Evolutionary conservation across 495 filamentous ascomycete genomes (phyloP).

Genomic region (Hypomontagnella monticulosa): DNA sequence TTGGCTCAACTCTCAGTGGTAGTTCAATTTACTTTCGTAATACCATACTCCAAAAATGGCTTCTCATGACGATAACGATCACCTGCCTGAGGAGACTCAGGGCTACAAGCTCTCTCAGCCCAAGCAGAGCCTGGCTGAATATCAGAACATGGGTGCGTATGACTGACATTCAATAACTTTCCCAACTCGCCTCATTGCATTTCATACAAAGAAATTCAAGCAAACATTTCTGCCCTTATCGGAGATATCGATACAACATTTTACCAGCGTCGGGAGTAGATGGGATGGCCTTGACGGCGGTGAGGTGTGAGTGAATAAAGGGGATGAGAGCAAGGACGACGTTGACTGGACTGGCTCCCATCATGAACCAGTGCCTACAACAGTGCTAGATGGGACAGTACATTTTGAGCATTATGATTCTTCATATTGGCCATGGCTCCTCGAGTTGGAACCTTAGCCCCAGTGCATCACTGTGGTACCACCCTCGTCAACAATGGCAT

Average conservation of each 20-base stretch:
- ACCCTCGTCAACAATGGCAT: neutral
- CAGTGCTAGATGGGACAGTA: neutral
- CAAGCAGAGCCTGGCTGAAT: constrained; percentile 95
- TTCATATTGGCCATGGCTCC: neutral
- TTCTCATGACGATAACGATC: constrained; percentile 80
- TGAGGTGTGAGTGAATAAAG: neutral
- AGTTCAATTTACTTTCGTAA: constrained; percentile 1
- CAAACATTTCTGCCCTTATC: too few species aligned
- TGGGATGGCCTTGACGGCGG: neutral
- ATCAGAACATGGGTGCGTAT: constrained; percentile 85
- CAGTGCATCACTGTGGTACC: neutral
- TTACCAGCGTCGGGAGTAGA: neutral
- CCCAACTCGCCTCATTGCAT: too few species aligned
- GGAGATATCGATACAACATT: neutral
- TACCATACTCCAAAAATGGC: constrained; percentile 64
- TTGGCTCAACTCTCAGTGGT: constrained; percentile 7
- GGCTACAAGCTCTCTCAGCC: constrained; percentile 96
- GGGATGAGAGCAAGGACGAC: neutral
- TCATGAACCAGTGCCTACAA: neutral
- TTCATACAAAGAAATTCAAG: too few species aligned
- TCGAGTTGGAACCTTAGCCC: neutral
- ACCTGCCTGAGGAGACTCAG: constrained; percentile 84
- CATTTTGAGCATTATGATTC: neutral
- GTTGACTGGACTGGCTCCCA: neutral
- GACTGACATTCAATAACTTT: constrained; percentile 4